These are phyloP conservation scores for Rosa rugosa DNA, from an alignment of 306 rosid genomes.

Conservation along the genomic window DNA sequence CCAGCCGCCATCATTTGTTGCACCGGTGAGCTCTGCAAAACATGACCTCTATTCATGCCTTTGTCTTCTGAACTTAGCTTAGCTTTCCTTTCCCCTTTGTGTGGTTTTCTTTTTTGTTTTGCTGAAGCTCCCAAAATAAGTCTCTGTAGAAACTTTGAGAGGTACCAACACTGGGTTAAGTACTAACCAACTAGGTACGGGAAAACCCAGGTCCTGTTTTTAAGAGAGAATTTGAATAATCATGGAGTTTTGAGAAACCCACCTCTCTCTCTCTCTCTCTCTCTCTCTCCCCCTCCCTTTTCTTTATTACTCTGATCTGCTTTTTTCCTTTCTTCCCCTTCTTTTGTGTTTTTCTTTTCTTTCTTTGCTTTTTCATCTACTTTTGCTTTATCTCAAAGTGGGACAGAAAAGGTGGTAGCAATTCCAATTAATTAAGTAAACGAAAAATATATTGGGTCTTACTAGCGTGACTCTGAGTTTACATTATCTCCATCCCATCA, in stretches of 20 bases:
- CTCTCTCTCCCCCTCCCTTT: conserved; percentile 24
- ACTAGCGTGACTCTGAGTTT: conserved; percentile 35
- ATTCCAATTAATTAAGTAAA: conserved; percentile 60
- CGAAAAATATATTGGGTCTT: conserved; percentile 28
- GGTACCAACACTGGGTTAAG: conserved; percentile 56
- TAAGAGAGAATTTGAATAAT: conserved; percentile 63
- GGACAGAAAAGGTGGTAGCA: conserved; percentile 71
- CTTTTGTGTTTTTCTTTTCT: conserved; percentile 49
- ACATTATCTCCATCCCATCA: conserved; percentile 37
- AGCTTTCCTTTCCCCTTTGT: neutral
- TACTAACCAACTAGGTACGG: conserved; percentile 15
- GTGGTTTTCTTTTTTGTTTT: conserved; percentile 21
- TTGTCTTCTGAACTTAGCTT: neutral
- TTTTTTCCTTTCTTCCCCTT: conserved; percentile 41
- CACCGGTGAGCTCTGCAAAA: conserved; percentile 78
- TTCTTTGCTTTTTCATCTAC: conserved; percentile 43
- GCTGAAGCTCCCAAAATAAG: conserved; percentile 35
- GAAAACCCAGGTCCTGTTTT: conserved; percentile 38
- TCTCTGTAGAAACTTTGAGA: conserved; percentile 61
- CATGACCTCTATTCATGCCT: conserved; percentile 72
- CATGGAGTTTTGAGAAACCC: conserved; percentile 66
- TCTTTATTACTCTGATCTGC: conserved; percentile 29
- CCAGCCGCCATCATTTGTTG: conserved; percentile 88
- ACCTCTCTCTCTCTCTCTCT: conserved; percentile 31
- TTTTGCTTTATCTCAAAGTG: conserved; percentile 87